Conservation (phyloP, 768 basidiomycete species). For the Amanita polypyramis region DNA sequence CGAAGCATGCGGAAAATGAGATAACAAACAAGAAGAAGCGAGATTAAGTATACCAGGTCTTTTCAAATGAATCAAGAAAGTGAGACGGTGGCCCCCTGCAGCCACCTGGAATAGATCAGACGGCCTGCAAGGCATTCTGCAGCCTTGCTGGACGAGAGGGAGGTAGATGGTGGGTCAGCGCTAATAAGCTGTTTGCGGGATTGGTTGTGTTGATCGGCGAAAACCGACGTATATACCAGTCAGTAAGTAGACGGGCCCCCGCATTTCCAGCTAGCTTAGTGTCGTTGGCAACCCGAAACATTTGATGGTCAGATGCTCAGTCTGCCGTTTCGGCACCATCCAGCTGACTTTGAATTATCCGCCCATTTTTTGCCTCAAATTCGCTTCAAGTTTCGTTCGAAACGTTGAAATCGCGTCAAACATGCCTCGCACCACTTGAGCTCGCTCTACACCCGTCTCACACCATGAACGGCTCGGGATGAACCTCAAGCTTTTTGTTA, state of each 20-base stretch:
- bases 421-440: too few relatives aligned
- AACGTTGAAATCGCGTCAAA: too few relatives aligned
- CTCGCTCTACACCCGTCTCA: too few relatives aligned
- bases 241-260: not conserved
- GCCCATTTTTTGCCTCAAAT: too few relatives aligned
- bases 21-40: not conserved
- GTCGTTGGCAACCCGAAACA: too few relatives aligned
- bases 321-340: too few relatives aligned
- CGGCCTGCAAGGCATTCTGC: constrained; percentile 22
- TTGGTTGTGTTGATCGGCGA: constrained; percentile 3
- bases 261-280: not conserved
- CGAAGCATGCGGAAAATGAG: not conserved
- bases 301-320: too few relatives aligned
- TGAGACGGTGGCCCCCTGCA: constrained; percentile 15
- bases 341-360: too few relatives aligned
- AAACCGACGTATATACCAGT: not conserved
- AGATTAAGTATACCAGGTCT: not conserved
- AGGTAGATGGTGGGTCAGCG: not conserved
- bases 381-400: too few relatives aligned
- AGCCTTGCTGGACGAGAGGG: constrained; percentile 9
- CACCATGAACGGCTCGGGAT: too few relatives aligned
- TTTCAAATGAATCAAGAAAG: constrained; percentile 4
- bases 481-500: too few relatives aligned
- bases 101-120: constrained; percentile 18
- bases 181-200: not conserved